phyloP scores from a whole-genome alignment of 306 rosid species.

The Hippophae gyantsensis region DNA sequence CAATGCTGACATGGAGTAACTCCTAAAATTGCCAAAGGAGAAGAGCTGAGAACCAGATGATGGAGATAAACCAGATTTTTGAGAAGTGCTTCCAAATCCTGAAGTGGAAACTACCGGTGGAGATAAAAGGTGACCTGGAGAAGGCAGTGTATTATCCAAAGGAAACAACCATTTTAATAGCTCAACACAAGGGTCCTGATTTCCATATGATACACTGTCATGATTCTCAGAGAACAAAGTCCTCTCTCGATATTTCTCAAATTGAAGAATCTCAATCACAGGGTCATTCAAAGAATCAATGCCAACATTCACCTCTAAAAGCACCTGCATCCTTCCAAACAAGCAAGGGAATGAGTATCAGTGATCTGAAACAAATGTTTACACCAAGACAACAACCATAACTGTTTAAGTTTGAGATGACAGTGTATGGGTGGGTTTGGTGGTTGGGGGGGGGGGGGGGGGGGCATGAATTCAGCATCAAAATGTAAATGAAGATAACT shows the following conservation, averaged over 20 bases:
- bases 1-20: conserved; percentile 93
- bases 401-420: conserved; percentile 13
- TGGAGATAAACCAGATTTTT: conserved; percentile 36
- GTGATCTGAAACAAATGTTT: conserved; percentile 20
- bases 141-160: conserved; percentile 54
- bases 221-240: conserved; percentile 28
- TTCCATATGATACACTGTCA: conserved; percentile 29
- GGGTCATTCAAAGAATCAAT: conserved; percentile 65
- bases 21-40: conserved; percentile 64
- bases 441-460: no score
- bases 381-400: conserved; percentile 17
- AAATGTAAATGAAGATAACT: conserved; percentile 9
- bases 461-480: not conserved
- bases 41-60: conserved; percentile 63
- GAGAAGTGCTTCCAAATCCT: conserved; percentile 49
- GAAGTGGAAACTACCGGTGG: conserved; percentile 48
- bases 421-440: not conserved
- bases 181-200: conserved; percentile 66
- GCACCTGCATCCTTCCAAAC: conserved; percentile 92
- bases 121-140: conserved; percentile 42
- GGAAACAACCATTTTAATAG: conserved; percentile 89
- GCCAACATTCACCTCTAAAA: conserved; percentile 76
- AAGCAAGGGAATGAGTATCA: conserved; percentile 50
- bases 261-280: conserved; percentile 87
- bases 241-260: conserved; percentile 60